phyloP scores from a whole-genome alignment of 2,329 filamentous ascomycete species.

The Monilinia vaccinii-corymbosi region DNA sequence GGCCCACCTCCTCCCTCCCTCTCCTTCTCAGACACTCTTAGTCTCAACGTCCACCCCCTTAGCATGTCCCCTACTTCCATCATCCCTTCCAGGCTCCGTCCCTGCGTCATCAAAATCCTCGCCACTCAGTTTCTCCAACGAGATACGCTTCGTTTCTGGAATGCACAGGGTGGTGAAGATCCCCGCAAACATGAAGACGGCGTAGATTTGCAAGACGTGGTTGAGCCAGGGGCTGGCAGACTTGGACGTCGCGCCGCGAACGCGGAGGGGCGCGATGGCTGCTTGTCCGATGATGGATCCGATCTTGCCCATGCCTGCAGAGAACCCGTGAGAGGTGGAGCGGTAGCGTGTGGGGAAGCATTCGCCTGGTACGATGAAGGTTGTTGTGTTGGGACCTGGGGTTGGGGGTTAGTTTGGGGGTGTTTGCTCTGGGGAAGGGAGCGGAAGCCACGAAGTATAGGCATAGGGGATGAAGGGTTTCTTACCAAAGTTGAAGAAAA shows the following conservation, averaged over 20 bases:
- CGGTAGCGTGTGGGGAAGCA: constrained; percentile 31
- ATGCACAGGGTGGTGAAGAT: constrained; percentile 60
- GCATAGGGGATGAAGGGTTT: too few relatives aligned
- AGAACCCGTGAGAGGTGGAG: constrained; percentile 29
- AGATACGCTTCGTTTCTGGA: constrained; percentile 67
- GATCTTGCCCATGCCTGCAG: constrained; percentile 30
- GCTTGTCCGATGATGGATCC: constrained; percentile 34
- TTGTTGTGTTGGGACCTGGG: constrained; percentile 28
- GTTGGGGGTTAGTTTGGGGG: not conserved
- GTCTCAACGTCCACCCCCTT: not conserved
- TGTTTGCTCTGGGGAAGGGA: too few relatives aligned
- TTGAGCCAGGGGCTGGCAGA: constrained; percentile 45
- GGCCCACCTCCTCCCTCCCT: not conserved
- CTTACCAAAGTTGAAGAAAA: constrained; percentile 53
- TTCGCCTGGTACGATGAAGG: constrained; percentile 32
- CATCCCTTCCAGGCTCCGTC: not conserved
- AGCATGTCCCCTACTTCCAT: not conserved
- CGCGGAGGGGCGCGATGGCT: constrained; percentile 46
- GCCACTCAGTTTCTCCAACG: constrained; percentile 61
- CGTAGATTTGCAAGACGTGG: constrained; percentile 69
- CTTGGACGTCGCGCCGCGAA: constrained; percentile 30
- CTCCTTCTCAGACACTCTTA: not conserved
- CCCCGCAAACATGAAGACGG: constrained; percentile 71
- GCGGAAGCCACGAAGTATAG: too few relatives aligned
- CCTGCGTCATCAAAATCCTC: constrained; percentile 33